phyloP scores from a whole-genome alignment of 345 rosid species.

The Dipteronia sinensis region DNA sequence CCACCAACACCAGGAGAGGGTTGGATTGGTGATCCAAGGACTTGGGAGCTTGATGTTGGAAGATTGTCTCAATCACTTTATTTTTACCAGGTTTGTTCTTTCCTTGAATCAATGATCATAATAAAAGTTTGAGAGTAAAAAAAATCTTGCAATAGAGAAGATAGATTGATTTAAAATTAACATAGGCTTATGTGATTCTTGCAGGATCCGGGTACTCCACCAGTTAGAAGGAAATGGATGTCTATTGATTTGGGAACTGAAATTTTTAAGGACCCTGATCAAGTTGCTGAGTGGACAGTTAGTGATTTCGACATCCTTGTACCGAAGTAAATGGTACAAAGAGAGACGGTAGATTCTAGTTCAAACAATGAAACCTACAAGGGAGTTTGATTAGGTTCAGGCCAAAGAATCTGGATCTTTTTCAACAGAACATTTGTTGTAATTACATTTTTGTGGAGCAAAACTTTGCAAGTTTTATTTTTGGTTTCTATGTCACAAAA shows the following conservation, averaged over 20 bases:
- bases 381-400: conserved; percentile 11
- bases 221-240: conserved; percentile 47
- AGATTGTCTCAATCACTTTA: conserved; percentile 44
- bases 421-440: neutral
- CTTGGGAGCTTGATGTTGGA: conserved; percentile 58
- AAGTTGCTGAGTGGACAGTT: conserved; percentile 49
- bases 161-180: neutral
- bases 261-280: conserved; percentile 43
- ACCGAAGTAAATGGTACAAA: conserved; percentile 21
- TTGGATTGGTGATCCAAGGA: conserved; percentile 52
- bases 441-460: neutral
- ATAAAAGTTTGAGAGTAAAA: neutral
- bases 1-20: conserved; percentile 49
- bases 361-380: neutral
- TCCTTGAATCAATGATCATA: too few relatives aligned
- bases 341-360: conserved; percentile 11
- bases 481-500: neutral
- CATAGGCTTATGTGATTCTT: neutral
- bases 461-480: neutral
- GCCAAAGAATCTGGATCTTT: conserved; percentile 18
- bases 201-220: too few relatives aligned
- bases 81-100: conserved; percentile 41
- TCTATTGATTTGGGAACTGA: conserved; percentile 55
- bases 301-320: conserved; percentile 44
- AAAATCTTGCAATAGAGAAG: neutral